A percentile compares a stretch with the other conserved stretches of the same genome.
These are phyloP conservation scores for Myxozyma sirexii DNA, from an alignment of 805 yeast species.

Conservation along the genomic window DNA sequence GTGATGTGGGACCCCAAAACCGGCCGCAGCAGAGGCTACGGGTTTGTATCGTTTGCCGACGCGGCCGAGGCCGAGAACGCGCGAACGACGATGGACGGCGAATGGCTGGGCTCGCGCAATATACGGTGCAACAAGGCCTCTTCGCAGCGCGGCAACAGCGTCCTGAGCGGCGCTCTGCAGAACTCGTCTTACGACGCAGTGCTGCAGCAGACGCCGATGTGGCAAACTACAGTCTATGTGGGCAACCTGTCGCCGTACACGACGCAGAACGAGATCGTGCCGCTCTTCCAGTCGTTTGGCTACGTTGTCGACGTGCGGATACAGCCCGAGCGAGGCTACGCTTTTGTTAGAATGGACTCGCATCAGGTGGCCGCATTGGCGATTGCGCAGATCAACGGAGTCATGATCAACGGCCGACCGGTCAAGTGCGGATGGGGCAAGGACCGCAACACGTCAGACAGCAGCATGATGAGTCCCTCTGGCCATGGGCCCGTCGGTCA, in stretches of 20 bases:
- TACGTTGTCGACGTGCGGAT: slow-evolving; percentile 78
- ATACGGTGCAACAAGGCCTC: slow-evolving; percentile 91
- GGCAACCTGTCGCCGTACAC: slow-evolving; percentile 83
- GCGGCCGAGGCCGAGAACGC: slow-evolving; percentile 75
- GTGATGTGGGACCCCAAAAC: slow-evolving; percentile 97
- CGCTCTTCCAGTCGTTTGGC: slow-evolving; percentile 77
- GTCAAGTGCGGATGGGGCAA: slow-evolving; percentile 89
- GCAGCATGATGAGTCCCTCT: neutral
- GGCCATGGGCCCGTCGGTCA: slow-evolving; percentile 8
- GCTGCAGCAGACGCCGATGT: slow-evolving; percentile 74
- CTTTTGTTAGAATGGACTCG: slow-evolving; percentile 82
- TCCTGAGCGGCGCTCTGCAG: slow-evolving; percentile 16
- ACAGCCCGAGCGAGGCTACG: slow-evolving; percentile 82
- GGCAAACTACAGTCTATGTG: slow-evolving; percentile 84
- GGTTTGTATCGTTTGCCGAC: slow-evolving; percentile 76
- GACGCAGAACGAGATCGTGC: slow-evolving; percentile 70
- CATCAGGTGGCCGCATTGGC: slow-evolving; percentile 91
- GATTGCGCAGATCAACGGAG: slow-evolving; percentile 73
- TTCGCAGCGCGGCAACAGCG: slow-evolving; percentile 48
- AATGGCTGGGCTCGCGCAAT: slow-evolving; percentile 68
- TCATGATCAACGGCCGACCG: slow-evolving; percentile 68
- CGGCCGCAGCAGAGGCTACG: slow-evolving; percentile 66
- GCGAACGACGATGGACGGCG: slow-evolving; percentile 72
- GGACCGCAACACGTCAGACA: slow-evolving; percentile 42
- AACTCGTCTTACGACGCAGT: slow-evolving; percentile 58